Conservation (phyloP, 495 filamentous ascomycete genomes). For the Xylaria telfairii region DNA sequence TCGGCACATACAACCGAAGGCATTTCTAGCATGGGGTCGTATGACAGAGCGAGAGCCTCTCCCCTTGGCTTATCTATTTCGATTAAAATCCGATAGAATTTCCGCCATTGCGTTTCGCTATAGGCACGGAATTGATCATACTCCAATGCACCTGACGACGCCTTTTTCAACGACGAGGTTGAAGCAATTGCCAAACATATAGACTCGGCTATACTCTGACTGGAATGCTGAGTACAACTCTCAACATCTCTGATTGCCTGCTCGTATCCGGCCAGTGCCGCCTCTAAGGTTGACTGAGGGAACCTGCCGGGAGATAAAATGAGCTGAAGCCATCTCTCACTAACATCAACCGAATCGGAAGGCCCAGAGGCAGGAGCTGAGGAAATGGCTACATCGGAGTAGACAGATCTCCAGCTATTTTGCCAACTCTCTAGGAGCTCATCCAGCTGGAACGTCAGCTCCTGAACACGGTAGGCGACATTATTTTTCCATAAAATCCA, state of each 20-base stretch:
- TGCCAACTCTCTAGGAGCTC: constrained; percentile 63
- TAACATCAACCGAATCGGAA: constrained; percentile 68
- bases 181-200: constrained; percentile 73
- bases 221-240: constrained; percentile 45
- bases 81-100: constrained; percentile 81
- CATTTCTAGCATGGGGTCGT: constrained; percentile 71
- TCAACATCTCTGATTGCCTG: constrained; percentile 57
- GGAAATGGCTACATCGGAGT: constrained; percentile 65
- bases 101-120: constrained; percentile 83
- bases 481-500: constrained; percentile 93
- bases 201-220: constrained; percentile 65
- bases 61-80: constrained; percentile 87
- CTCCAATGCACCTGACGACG: constrained; percentile 69
- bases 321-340: constrained; percentile 72
- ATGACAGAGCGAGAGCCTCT: constrained; percentile 76
- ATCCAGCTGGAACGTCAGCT: constrained; percentile 44
- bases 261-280: constrained; percentile 77
- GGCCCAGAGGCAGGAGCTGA: constrained; percentile 59
- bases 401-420: constrained; percentile 74
- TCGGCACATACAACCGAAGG: constrained; percentile 86
- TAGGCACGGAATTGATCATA: constrained; percentile 72
- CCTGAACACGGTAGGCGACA: constrained; percentile 74
- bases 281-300: constrained; percentile 76
- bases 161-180: constrained; percentile 65
- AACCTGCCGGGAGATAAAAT: constrained; percentile 85